Conservation (phyloP, 306 rosid species). For the Betula pendula region DNA sequence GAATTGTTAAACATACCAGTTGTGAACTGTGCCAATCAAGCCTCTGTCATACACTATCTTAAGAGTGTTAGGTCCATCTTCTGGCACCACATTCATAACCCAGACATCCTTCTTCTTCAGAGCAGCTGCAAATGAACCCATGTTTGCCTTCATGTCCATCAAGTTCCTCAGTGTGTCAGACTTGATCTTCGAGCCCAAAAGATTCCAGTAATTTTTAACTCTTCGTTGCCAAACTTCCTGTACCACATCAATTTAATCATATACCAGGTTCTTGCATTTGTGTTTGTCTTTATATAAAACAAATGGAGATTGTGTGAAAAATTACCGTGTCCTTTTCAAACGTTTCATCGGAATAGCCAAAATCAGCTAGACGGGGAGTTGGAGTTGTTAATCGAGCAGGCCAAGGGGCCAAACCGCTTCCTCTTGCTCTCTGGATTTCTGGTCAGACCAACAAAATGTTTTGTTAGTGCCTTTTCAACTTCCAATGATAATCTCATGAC, state of each 20-base stretch:
- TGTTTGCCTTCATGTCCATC: slow-evolving; percentile 94
- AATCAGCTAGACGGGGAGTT: slow-evolving; percentile 90
- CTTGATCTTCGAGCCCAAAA: slow-evolving; percentile 64
- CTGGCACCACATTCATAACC: slow-evolving; percentile 93
- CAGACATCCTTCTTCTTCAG: slow-evolving; percentile 79
- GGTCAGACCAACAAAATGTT: slow-evolving; percentile 36
- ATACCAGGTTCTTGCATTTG: slow-evolving; percentile 1
- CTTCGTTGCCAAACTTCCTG: slow-evolving; percentile 73
- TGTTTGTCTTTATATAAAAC: slow-evolving; percentile 12
- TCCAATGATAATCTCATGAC: slow-evolving; percentile 21
- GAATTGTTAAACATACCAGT: slow-evolving; percentile 56
- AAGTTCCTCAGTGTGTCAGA: slow-evolving; percentile 69
- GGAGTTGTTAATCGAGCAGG: slow-evolving; percentile 79
- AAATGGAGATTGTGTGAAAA: not conserved
- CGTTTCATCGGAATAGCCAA: slow-evolving; percentile 67
- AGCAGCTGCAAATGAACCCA: slow-evolving; percentile 96
- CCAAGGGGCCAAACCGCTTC: slow-evolving; percentile 87
- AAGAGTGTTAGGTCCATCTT: slow-evolving; percentile 84
- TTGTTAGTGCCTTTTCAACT: slow-evolving; percentile 34
- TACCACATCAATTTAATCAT: slow-evolving; percentile 31
- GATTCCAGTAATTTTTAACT: slow-evolving; percentile 76
- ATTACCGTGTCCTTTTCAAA: slow-evolving; percentile 78
- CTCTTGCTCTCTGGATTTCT: slow-evolving; percentile 72
- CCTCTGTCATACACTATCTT: slow-evolving; percentile 94
- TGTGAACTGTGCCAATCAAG: slow-evolving; percentile 75